Percentiles rank a stretch among this genome's conserved stretches.
These are phyloP conservation scores for Ceratocystiopsis minuta DNA, from an alignment of 2,329 filamentous ascomycete genomes.

Conservation along the genomic window DNA sequence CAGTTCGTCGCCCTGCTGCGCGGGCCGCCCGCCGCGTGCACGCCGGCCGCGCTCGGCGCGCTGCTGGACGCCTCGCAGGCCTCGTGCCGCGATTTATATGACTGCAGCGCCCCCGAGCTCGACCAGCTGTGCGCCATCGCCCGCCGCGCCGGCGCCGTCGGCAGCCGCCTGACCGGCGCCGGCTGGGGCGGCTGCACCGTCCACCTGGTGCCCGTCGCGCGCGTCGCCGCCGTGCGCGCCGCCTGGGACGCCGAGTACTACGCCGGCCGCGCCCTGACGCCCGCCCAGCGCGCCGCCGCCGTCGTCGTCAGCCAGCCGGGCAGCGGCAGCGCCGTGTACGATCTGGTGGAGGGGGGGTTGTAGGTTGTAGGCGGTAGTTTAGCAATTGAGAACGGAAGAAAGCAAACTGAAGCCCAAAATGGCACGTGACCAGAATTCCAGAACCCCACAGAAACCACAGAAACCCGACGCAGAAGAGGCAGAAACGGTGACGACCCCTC, in stretches of 20 bases:
- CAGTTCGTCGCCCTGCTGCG: conserved; percentile 67
- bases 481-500: too few species aligned
- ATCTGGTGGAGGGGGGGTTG: background rate
- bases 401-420: too few species aligned
- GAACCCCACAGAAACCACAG: too few species aligned
- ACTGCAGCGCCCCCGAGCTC: conserved; percentile 86
- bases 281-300: conserved; percentile 58
- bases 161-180: conserved; percentile 74
- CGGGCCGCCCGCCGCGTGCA: conserved; percentile 1
- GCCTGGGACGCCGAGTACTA: conserved; percentile 76
- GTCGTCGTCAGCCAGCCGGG: conserved; percentile 83
- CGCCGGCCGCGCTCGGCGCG: conserved; percentile 42
- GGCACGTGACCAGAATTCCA: too few species aligned
- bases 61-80: conserved; percentile 81
- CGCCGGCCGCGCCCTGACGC: conserved; percentile 41
- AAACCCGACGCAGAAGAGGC: too few species aligned
- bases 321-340: conserved; percentile 44
- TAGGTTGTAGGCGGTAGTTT: too few species aligned
- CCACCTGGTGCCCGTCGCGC: conserved; percentile 73
- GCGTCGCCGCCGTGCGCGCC: conserved; percentile 57
- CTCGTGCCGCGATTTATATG: conserved; percentile 72
- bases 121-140: conserved; percentile 76
- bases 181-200: conserved; percentile 96
- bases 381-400: too few species aligned
- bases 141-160: conserved; percentile 59